Evolutionary conservation across 768 basidiomycete species (phyloP).

Genomic region (Hypholoma fasciculare): DNA sequence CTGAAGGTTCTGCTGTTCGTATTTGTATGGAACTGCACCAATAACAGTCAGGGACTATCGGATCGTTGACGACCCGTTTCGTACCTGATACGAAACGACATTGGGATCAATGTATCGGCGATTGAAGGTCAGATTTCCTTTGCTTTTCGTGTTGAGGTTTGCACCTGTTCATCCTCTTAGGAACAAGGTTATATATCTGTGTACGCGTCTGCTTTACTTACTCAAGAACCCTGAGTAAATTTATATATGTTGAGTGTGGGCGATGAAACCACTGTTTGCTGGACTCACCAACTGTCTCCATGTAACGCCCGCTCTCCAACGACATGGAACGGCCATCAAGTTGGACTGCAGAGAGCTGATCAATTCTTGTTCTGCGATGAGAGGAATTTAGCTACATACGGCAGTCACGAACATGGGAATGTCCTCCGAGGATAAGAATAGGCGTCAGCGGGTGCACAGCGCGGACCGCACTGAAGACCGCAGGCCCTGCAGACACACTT

Average conservation of each 20-base stretch:
- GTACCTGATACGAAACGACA: conserved; percentile 72
- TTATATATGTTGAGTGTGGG: background rate
- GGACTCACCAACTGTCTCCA: conserved; percentile 83
- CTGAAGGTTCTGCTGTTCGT: conserved; percentile 57
- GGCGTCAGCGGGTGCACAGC: conserved; percentile 72
- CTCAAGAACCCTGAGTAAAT: conserved; percentile 60
- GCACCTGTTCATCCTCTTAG: conserved; percentile 32
- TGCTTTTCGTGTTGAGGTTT: conserved; percentile 42
- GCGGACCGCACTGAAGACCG: conserved; percentile 74
- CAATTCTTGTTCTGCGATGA: background rate
- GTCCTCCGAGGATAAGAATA: conserved; percentile 83
- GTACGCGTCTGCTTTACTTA: conserved; percentile 23
- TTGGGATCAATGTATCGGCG: conserved; percentile 82
- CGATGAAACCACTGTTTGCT: background rate
- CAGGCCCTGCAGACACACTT: conserved; percentile 50
- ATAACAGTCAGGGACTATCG: background rate
- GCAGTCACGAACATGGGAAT: conserved; percentile 82
- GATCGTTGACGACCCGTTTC: background rate
- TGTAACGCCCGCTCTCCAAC: conserved; percentile 83
- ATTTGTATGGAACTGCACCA: conserved; percentile 63
- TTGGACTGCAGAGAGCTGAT: conserved; percentile 40
- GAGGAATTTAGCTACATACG: conserved; percentile 33
- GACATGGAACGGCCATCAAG: conserved; percentile 77
- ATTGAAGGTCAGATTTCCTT: conserved; percentile 57
- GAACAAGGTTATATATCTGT: too few relatives aligned